Conservation (phyloP, 805 yeast genomes). For the Deakozyma indianensis region DNA sequence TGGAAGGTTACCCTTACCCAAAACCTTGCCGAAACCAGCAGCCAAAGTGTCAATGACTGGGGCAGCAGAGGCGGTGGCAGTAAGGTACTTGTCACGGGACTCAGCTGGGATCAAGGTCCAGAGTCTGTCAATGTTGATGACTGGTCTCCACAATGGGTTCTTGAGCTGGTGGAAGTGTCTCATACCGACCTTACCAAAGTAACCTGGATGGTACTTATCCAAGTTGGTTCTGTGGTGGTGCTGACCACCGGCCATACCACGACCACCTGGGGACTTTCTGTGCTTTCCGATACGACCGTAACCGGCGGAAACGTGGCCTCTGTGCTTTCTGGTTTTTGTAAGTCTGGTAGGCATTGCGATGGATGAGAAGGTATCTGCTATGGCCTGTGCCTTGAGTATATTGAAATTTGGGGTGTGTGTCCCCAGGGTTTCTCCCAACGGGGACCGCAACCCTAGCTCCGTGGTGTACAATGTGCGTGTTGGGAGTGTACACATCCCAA, state of each 20-base stretch:
- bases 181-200: conserved; percentile 99
- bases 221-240: conserved; percentile 99
- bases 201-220: conserved; percentile 99
- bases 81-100: conserved; percentile 85
- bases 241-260: conserved; percentile 99
- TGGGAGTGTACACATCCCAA: too few species aligned
- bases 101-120: conserved; percentile 94
- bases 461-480: too few species aligned
- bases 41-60: conserved; percentile 99
- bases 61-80: conserved; percentile 78
- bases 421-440: too few species aligned
- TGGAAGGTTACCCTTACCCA: conserved; percentile 98
- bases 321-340: conserved; percentile 98
- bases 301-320: conserved; percentile 99
- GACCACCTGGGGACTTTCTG: conserved; percentile 99
- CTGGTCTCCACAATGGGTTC: conserved; percentile 95
- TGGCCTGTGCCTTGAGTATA: background rate
- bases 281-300: conserved; percentile 99
- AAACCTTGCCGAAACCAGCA: conserved; percentile 98
- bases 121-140: conserved; percentile 93
- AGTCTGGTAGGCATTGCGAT: conserved; percentile 94
- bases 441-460: too few species aligned
- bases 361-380: background rate
- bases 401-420: background rate
- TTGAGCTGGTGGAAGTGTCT: conserved; percentile 97